These are phyloP conservation scores for Allium fistulosum DNA, from an alignment of 106 monocot genomes.

Conservation along the genomic window DNA sequence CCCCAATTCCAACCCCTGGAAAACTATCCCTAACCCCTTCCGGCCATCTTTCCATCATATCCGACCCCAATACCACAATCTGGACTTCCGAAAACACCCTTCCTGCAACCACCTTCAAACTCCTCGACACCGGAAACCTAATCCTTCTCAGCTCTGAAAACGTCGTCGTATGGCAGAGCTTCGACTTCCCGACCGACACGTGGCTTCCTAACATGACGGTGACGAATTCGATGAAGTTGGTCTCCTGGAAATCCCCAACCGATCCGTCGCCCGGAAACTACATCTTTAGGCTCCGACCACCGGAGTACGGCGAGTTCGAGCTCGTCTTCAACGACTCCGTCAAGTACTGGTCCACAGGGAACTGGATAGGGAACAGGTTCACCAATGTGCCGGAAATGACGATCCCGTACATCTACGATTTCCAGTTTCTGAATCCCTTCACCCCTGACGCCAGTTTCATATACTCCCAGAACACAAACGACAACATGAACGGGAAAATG, in stretches of 20 bases:
- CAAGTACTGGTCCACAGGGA: conserved; percentile 55
- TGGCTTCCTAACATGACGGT: conserved; percentile 44
- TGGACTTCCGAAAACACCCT: conserved; percentile 30
- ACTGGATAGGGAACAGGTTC: conserved; percentile 42
- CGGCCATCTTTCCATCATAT: conserved; percentile 19
- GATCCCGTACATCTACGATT: conserved; percentile 54
- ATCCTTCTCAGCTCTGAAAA: conserved; percentile 19
- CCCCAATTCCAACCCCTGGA: conserved; percentile 9
- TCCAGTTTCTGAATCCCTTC: conserved; percentile 43
- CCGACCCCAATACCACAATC: conserved; percentile 6
- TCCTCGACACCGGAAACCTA: conserved; percentile 54
- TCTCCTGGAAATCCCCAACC: conserved; percentile 35
- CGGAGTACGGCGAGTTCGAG: conserved; percentile 42
- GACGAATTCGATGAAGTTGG: conserved; percentile 7
- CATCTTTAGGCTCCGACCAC: conserved; percentile 33
- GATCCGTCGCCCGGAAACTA: conserved; percentile 46
- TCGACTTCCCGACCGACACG: conserved; percentile 47
- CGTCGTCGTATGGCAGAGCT: conserved; percentile 47
- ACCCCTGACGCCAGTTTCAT: conserved; percentile 36
- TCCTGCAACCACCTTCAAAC: conserved; percentile 10
- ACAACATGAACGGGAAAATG: conserved; percentile 3
- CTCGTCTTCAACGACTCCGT: conserved; percentile 23
- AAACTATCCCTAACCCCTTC: conserved; percentile 10
- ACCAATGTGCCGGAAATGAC: conserved; percentile 61
- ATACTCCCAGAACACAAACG: conserved; percentile 19